phyloP scores from a whole-genome alignment of 192 early-diverging fungal genomes.

The Backusella liffmaniae region DNA sequence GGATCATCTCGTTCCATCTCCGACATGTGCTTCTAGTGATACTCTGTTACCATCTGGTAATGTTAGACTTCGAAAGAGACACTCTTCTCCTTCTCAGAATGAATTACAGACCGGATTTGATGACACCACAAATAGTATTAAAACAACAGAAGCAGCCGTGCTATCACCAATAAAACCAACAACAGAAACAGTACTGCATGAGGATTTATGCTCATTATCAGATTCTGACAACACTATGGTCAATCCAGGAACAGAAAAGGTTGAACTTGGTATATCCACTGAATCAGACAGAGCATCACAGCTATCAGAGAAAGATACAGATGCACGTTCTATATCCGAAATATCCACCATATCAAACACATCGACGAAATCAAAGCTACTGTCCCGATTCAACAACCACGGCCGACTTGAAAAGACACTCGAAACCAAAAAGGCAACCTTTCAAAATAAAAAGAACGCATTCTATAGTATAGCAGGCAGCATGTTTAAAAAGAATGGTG shows the following conservation, averaged over 20 bases:
- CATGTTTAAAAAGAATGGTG: slow-evolving; percentile 11
- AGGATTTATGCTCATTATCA: background rate
- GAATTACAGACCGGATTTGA: background rate
- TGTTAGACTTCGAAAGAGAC: background rate
- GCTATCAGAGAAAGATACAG: background rate
- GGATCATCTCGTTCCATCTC: background rate
- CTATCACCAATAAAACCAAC: background rate
- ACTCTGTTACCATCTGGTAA: background rate
- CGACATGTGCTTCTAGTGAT: background rate
- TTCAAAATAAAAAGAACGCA: background rate
- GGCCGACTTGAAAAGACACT: background rate
- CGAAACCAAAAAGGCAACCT: background rate
- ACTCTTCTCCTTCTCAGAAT: background rate
- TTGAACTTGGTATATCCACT: background rate
- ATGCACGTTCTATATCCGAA: background rate
- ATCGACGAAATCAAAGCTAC: background rate
- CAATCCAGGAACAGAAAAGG: background rate
- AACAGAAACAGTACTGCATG: background rate
- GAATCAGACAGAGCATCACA: background rate
- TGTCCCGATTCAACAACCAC: background rate
- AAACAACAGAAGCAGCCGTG: background rate
- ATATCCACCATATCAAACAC: background rate
- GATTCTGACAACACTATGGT: background rate
- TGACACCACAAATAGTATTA: background rate
- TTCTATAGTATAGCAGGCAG: slow-evolving; percentile 12